Evolutionary conservation across 208 protist genomes (phyloP).

Genomic region (Crithidia expoeki): DNA sequence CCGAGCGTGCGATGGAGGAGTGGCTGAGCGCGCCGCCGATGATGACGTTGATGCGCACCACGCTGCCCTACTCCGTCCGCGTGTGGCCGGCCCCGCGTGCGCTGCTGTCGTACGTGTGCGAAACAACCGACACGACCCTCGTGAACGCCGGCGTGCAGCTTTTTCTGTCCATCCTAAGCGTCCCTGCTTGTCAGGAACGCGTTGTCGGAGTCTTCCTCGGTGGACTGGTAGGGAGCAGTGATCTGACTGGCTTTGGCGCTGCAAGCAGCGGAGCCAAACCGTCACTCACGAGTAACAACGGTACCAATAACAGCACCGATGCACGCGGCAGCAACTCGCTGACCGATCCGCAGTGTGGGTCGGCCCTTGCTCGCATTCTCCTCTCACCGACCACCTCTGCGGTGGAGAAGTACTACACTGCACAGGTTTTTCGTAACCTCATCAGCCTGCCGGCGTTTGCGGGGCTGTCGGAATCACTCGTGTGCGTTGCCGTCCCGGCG

Average conservation of each 20-base stretch:
- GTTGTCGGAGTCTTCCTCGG: constrained; percentile 19
- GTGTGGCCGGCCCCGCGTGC: constrained; percentile 50
- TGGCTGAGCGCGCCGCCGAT: constrained; percentile 35
- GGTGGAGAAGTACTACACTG: constrained; percentile 76
- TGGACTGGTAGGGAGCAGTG: constrained; percentile 17
- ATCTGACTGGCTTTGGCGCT: constrained; percentile 18
- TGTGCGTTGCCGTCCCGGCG: constrained; percentile 16
- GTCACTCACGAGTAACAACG: background rate
- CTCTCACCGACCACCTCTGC: constrained; percentile 26
- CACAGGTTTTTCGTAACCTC: constrained; percentile 56
- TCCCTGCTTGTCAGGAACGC: constrained; percentile 23
- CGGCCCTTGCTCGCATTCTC: constrained; percentile 32
- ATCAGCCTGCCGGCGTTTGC: constrained; percentile 38
- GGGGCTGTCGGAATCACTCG: constrained; percentile 23
- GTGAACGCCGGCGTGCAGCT: constrained; percentile 56
- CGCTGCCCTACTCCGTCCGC: constrained; percentile 21
- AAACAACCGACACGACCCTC: constrained; percentile 55
- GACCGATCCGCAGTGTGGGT: constrained; percentile 24
- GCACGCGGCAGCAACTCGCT: background rate
- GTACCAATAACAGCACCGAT: background rate
- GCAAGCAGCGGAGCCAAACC: background rate
- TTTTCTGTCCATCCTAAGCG: constrained; percentile 39
- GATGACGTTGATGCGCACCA: constrained; percentile 26
- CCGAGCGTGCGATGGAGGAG: constrained; percentile 45
- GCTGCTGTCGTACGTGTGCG: constrained; percentile 63